Percentiles rank a stretch among this genome's conserved stretches.
Evolutionary conservation across 768 basidiomycete genomes (phyloP).

Genomic region (Hericium alpestre): DNA sequence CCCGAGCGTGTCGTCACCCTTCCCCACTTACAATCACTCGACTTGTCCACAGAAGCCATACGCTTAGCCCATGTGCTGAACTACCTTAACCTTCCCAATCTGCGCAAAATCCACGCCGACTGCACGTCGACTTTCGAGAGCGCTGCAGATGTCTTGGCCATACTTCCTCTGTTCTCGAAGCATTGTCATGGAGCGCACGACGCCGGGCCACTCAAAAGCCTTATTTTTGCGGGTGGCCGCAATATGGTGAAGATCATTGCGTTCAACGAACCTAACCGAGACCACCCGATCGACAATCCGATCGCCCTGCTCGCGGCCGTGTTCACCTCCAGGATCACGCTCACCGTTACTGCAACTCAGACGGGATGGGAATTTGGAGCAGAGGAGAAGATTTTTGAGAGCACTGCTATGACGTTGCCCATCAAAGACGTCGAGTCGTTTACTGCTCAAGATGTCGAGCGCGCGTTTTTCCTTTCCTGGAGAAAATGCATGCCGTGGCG

Average conservation of each 20-base stretch:
- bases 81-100: slow-evolving; percentile 4
- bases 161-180: background rate
- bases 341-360: background rate
- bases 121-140: background rate
- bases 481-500: background rate
- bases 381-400: too few relatives aligned
- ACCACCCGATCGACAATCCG: background rate
- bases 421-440: background rate
- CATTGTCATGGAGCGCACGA: slow-evolving; percentile 1
- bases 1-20: background rate
- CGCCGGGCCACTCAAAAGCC: background rate
- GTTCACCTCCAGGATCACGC: background rate
- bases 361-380: too few relatives aligned
- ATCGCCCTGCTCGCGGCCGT: background rate
- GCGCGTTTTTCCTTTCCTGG: background rate
- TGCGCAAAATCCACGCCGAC: background rate
- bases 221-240: background rate
- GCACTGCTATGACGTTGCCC: background rate
- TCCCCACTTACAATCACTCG: background rate
- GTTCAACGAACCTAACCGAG: background rate
- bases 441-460: background rate
- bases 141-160: background rate
- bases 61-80: background rate
- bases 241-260: background rate
- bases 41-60: background rate